These are phyloP conservation scores for Isabelozyma rhagii DNA, from an alignment of 805 yeast species.

Conservation along the genomic window DNA sequence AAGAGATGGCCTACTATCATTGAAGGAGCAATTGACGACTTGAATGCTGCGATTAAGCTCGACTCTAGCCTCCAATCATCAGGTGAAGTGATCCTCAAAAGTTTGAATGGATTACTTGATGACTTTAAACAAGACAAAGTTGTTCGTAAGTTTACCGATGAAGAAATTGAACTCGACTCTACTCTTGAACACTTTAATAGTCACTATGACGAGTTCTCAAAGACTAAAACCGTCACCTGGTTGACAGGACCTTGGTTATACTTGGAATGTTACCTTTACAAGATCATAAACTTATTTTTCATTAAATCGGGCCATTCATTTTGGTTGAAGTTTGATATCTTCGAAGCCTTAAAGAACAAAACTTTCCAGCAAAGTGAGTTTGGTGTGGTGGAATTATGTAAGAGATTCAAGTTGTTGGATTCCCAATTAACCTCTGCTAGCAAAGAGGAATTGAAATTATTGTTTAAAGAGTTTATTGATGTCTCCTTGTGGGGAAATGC, in stretches of 20 bases:
- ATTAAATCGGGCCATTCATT: constrained; percentile 20
- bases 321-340: constrained; percentile 62
- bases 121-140: constrained; percentile 39
- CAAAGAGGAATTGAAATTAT: constrained; percentile 43
- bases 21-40: constrained; percentile 64
- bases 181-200: constrained; percentile 59
- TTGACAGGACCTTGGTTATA: constrained; percentile 85
- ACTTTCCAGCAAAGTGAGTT: constrained; percentile 71
- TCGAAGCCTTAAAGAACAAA: constrained; percentile 62
- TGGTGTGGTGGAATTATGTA: constrained; percentile 81
- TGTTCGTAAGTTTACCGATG: constrained; percentile 24
- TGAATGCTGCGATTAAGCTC: constrained; percentile 20
- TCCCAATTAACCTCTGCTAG: constrained; percentile 21
- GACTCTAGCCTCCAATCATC: constrained; percentile 34
- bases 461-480: constrained; percentile 82
- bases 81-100: constrained; percentile 41
- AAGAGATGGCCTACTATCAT: constrained; percentile 87
- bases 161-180: constrained; percentile 40
- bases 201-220: constrained; percentile 32
- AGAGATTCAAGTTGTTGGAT: constrained; percentile 43
- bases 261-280: constrained; percentile 81
- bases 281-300: constrained; percentile 52
- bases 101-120: constrained; percentile 23
- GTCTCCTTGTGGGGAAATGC: constrained; percentile 98
- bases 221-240: constrained; percentile 54